phyloP scores from a whole-genome alignment of 192 early-diverging fungal genomes.

The Lunasporangiospora selenospora region DNA sequence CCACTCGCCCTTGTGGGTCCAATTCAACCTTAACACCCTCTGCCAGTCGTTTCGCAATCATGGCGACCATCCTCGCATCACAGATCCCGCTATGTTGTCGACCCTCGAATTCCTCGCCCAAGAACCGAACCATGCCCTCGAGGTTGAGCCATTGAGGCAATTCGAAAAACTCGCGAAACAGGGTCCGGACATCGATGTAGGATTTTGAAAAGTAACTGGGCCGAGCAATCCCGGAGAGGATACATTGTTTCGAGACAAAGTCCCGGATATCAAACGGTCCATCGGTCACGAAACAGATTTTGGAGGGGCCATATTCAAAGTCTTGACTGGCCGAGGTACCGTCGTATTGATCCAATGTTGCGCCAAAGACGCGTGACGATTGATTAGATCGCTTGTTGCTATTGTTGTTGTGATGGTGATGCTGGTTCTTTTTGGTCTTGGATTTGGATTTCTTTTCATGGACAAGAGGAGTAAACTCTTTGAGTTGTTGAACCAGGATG shows the following conservation, averaged over 20 bases:
- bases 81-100: slow-evolving; percentile 82
- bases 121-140: slow-evolving; percentile 63
- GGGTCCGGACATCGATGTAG: slow-evolving; percentile 71
- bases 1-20: background rate
- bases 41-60: slow-evolving; percentile 68
- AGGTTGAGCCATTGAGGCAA: slow-evolving; percentile 57
- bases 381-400: no score
- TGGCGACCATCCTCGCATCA: slow-evolving; percentile 80
- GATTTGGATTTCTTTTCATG: background rate
- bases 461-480: background rate
- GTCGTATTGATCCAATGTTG: no score
- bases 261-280: slow-evolving; percentile 87
- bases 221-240: slow-evolving; percentile 52
- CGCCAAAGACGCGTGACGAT: no score
- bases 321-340: slow-evolving; percentile 17
- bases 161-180: slow-evolving; percentile 64
- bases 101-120: slow-evolving; percentile 75
- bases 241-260: slow-evolving; percentile 83
- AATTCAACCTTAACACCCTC: slow-evolving; percentile 13
- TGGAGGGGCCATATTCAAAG: slow-evolving; percentile 20
- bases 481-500: background rate
- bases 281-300: slow-evolving; percentile 49
- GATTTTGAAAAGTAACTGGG: slow-evolving; percentile 67
- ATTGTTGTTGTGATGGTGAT: background rate
- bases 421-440: background rate